A percentile compares a stretch with the other conserved stretches of the same genome.
Evolutionary conservation across 768 basidiomycete genomes (phyloP).

Genomic region (Russula earlei): DNA sequence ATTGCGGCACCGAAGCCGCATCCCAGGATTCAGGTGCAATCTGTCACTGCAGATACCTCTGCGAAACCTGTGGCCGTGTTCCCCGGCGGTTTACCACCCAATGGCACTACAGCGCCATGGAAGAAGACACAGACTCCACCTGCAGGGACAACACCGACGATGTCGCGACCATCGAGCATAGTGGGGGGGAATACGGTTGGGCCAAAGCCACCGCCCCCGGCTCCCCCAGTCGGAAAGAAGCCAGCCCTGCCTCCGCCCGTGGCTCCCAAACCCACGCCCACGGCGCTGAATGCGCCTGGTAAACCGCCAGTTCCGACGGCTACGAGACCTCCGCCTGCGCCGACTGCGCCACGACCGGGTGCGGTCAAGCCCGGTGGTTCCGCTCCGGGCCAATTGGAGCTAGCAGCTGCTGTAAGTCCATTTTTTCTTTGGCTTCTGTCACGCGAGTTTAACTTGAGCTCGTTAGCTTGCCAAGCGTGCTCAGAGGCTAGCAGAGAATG

Average conservation of each 20-base stretch:
- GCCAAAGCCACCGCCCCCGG: slow-evolving; percentile 44
- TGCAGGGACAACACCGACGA: slow-evolving; percentile 32
- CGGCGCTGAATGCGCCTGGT: slow-evolving; percentile 37
- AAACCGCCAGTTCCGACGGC: slow-evolving; percentile 59
- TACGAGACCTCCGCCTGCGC: slow-evolving; percentile 37
- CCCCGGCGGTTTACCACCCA: slow-evolving; percentile 59
- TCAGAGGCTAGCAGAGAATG: slow-evolving; percentile 31
- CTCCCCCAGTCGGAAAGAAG: slow-evolving; percentile 50
- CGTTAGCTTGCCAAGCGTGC: slow-evolving; percentile 70
- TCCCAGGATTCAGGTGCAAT: slow-evolving; percentile 27
- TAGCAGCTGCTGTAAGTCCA: slow-evolving; percentile 72
- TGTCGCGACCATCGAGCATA: slow-evolving; percentile 46
- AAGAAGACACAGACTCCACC: slow-evolving; percentile 42
- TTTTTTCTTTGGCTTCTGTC: slow-evolving; percentile 1
- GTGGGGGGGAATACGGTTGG: too few species aligned
- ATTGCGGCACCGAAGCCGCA: slow-evolving; percentile 23
- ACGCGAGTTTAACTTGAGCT: slow-evolving; percentile 3
- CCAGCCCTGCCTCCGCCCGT: slow-evolving; percentile 44
- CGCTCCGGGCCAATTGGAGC: slow-evolving; percentile 58
- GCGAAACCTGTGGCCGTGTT: slow-evolving; percentile 78
- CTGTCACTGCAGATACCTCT: slow-evolving; percentile 46
- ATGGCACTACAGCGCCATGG: slow-evolving; percentile 68
- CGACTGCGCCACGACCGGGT: slow-evolving; percentile 30
- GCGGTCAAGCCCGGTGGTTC: slow-evolving; percentile 33
- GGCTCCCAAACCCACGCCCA: slow-evolving; percentile 41